Base-by-base conservation (phyloP, 345 rosid species). In the Passiflora organensis region DNA sequence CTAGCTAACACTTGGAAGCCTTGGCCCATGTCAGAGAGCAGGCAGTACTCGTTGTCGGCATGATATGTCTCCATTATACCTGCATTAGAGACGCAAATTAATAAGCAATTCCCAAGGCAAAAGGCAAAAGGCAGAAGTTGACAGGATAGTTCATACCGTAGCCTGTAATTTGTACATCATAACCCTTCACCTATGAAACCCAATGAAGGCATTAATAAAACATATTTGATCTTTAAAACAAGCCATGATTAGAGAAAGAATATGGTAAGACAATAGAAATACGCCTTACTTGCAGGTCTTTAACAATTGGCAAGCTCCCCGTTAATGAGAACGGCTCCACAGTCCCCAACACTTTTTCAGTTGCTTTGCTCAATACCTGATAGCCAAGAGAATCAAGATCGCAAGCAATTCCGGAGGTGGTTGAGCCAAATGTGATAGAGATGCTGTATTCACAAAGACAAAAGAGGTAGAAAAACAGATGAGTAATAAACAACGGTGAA, bases 61-160 rank as follows among this genome's bases (percentile, higher is more conserved):
- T 89, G 97, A 66, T 86, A 89, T 39, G 99, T 93, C 9, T 83
- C 91, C 94, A 86, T 93, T 61, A 93, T 77, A 73, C 98, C 98
- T 91, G 84, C 76, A 62, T 12, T 19, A n/a, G 6, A 38, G 13
- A 41, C 10, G 18, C 14, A 14, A 42, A 8, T 16, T 2, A 56
- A n/a, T 16, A 42, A 2, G 2, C 11, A 16, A 18, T 24, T 15
- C 34, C 6, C 17, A 34, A 13, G 1, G 22, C 10, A 15, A 2
- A n/a, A 39, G 13, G 43, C 37, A 57, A 54, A 8, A 28, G 34
- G 34, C 5, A 28, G 34, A 28, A 28, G 8, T 28, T 28, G 8
- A 28, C 34, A 28, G 5, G 8, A 28, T 28, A 8, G 34, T 2
- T 28, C 5, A 28, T 28, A 28, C 34, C 34, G 10, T 89, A 89